Base-by-base conservation (phyloP, 2,329 filamentous ascomycete genomes). In the Drechslerella dactyloides region DNA sequence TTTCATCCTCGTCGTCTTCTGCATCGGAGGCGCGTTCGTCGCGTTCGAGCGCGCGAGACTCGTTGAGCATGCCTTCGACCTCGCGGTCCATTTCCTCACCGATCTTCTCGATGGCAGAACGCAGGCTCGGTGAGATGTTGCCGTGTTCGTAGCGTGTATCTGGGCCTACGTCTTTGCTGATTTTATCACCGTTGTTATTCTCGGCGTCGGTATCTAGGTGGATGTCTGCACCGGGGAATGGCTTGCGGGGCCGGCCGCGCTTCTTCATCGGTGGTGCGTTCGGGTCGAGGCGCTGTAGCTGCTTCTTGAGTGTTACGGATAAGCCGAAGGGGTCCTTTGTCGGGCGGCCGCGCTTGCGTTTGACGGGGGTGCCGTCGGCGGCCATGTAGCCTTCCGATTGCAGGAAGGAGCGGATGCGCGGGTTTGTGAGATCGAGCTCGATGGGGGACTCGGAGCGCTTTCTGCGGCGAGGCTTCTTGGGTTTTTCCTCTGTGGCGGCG, bases 241-340 rank as follows among this genome's bases (percentile, higher is more conserved):
- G 23, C 50, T 72, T 72, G 5, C 66, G 23, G 0, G 66, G 66
- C 21, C 66, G 54, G 0, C 66, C 66, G 13, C 66, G 17, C 59
- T 72, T 72, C 44, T 72, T 72, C 66, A 64, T 59, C 24, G 66
- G 66, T 21, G 66, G 66, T 1, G 66, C 66, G 23, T 60, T 64
- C 1, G 66, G 66, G 30, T 72, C 66, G 19, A 72, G 46, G 15
- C 40, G 54, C 15, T 64, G 40, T 21, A 72, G 23, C 21, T 72
- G 59, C 40, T 72, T 72, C 52, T 72, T 72, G 11, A 72, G 52
- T 2, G 66, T 72, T 11, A 72, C 66, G 23, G 59, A 64, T n/a
- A 72, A 30, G 1, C 66, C 66, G 55, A 72, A 72, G 24, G 66
- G 66, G 42, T 72, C 66, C 27, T 72, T 72, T 30, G 66, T 72